Base-by-base conservation (phyloP, 2,329 filamentous ascomycete genomes). In the Diaporthe destruens region DNA sequence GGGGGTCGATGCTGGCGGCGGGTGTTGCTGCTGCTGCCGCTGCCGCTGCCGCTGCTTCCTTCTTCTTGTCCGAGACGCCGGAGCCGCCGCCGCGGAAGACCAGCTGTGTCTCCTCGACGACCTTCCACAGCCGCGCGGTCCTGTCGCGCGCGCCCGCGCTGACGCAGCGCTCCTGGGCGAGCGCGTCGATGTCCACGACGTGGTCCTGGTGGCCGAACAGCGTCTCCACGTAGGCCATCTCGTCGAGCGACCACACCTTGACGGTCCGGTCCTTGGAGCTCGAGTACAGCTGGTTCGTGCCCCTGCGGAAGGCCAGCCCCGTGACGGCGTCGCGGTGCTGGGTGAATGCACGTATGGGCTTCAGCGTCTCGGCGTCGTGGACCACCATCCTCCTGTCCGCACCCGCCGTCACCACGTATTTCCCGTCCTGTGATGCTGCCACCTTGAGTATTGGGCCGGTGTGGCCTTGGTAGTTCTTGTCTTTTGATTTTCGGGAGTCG, bases 191-290 rank as follows among this genome's bases (percentile, higher is more conserved):
- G 79, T 95, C 94, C 49, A 96, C 87, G 6, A 98, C 93, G 75
- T 94, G 89, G 80, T 98, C 96, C 80, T 98, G 96, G 83, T 99
- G 96, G 56, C 96, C 96, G 80, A 98, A 98, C 0, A 99, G 87
- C 0, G 96, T 98, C 82, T 99, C 96, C 39, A 98, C 90, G 79
- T 98, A 99, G 57, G 96, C 94, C 74, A 98, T 87, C 80, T 97
- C 95, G 77, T 98, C 93, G 55, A 98, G 85, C 76, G 93, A 96
- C 94, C 96, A 99, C 42, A 97, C 93, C 82, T 98, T 98, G 80
- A 99, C 92, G 3, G 96, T 98, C 54, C 96, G 90, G 82, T 99
- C 96, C 78, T 92, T 93, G 69, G 94, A 96, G 72, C 93, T 92
- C 4, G 94, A 97, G 84, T 97, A 99, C 25, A 99, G 85, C 82